Percentiles rank a stretch among this genome's conserved stretches.
These are phyloP conservation scores for Leccinum proximum DNA, from an alignment of 1,284 basidiomycete genomes.

Conservation along the genomic window DNA sequence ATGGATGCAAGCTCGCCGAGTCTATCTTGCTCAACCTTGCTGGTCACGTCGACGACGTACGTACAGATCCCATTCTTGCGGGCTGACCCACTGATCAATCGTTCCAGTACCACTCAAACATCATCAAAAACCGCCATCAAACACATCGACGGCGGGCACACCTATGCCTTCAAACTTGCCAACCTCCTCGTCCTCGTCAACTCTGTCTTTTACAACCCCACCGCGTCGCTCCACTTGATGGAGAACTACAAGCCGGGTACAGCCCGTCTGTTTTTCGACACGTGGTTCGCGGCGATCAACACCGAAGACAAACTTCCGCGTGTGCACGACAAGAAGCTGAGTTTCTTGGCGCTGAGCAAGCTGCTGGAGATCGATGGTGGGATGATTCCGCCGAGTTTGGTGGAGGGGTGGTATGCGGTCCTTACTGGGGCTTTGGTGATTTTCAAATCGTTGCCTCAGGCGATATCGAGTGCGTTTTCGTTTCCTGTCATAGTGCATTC, in stretches of 20 bases:
- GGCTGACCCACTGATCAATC: background rate
- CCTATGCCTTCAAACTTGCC: conserved; percentile 67
- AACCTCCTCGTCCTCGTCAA: conserved; percentile 85
- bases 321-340: conserved; percentile 92
- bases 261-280: conserved; percentile 73
- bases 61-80: conserved; percentile 5
- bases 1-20: conserved; percentile 86
- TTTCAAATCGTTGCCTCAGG: conserved; percentile 74
- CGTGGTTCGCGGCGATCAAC: conserved; percentile 75
- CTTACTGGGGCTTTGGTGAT: conserved; percentile 66
- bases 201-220: conserved; percentile 82
- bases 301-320: conserved; percentile 63
- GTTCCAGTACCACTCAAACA: conserved; percentile 44
- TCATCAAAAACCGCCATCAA: conserved; percentile 60
- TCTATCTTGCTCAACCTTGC: conserved; percentile 78
- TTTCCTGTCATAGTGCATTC: background rate
- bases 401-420: conserved; percentile 73
- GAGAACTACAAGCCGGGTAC: conserved; percentile 56
- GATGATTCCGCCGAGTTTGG: conserved; percentile 54
- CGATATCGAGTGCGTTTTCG: conserved; percentile 54
- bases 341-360: conserved; percentile 71
- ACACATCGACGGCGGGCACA: conserved; percentile 56
- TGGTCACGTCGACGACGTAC: conserved; percentile 77
- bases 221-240: conserved; percentile 73
- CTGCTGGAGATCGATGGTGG: conserved; percentile 65